A percentile compares a stretch with the other conserved stretches of the same genome.
These are phyloP conservation scores for Stereum hirsutum DNA, from an alignment of 1,284 basidiomycete genomes.

Conservation along the genomic window DNA sequence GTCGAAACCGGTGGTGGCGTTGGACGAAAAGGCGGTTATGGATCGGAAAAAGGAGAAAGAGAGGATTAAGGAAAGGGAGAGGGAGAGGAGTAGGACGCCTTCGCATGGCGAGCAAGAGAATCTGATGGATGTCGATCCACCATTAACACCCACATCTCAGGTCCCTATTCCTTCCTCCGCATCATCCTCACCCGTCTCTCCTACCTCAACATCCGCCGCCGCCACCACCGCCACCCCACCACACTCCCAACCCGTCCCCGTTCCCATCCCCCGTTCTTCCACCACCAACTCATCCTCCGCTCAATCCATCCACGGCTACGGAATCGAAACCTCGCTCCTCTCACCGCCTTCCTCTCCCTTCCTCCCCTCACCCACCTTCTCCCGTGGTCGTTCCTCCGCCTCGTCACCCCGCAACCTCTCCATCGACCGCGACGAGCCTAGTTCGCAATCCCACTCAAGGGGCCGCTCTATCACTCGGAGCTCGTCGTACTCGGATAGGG, in stretches of 20 bases:
- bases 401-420: no score
- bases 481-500: slow-evolving; percentile 37
- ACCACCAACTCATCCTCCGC: neutral
- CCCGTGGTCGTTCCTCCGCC: no score
- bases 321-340: no score
- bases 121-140: neutral
- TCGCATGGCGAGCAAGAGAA: slow-evolving; percentile 12
- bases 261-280: neutral
- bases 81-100: slow-evolving; percentile 14
- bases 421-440: slow-evolving; percentile 15
- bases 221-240: neutral
- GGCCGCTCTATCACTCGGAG: slow-evolving; percentile 48
- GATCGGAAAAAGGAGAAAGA: no score
- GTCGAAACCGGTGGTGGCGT: slow-evolving; percentile 20
- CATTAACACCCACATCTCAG: neutral
- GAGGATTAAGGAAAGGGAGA: slow-evolving; percentile 18
- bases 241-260: slow-evolving; percentile 1
- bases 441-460: slow-evolving; percentile 22
- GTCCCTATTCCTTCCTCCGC: neutral
- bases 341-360: slow-evolving; percentile 7
- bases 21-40: slow-evolving; percentile 23
- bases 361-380: slow-evolving; percentile 4
- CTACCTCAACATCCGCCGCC: neutral
- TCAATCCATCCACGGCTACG: slow-evolving; percentile 3
- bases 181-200: neutral